Percentiles rank a stretch among this genome's conserved stretches.
These are phyloP conservation scores for Boeremia exigua DNA, from an alignment of 2,329 filamentous ascomycete genomes.

Conservation along the genomic window DNA sequence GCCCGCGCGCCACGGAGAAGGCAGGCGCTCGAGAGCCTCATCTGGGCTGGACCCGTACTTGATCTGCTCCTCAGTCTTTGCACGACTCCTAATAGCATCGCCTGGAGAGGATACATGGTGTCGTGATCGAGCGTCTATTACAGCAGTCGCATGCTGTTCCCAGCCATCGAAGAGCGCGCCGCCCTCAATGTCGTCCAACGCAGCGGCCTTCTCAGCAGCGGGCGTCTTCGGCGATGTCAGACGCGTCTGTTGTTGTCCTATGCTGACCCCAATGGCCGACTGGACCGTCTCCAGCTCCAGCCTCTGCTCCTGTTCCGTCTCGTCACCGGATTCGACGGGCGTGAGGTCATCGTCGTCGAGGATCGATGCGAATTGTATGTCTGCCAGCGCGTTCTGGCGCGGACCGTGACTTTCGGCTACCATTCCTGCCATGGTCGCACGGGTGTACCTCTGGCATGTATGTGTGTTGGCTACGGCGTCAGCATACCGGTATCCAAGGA, in stretches of 20 bases:
- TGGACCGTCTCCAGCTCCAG: conserved; percentile 50
- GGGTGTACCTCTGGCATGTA: conserved; percentile 6
- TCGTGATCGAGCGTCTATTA: conserved; percentile 5
- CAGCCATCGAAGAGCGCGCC: conserved; percentile 57
- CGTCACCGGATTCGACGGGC: conserved; percentile 52
- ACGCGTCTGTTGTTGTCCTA: conserved; percentile 62
- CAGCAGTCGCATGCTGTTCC: conserved; percentile 28
- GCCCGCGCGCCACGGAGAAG: conserved; percentile 55
- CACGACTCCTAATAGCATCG: conserved; percentile 3
- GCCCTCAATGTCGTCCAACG: conserved; percentile 55
- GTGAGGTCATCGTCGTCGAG: conserved; percentile 48
- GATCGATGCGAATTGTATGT: conserved; percentile 51
- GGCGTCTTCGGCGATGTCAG: conserved; percentile 64
- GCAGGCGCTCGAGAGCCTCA: conserved; percentile 38
- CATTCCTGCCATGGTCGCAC: conserved; percentile 31
- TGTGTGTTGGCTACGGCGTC: conserved; percentile 16
- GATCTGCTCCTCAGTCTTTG: conserved; percentile 3
- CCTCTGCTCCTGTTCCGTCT: conserved; percentile 39
- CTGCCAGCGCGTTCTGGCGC: conserved; percentile 48
- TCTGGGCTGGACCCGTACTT: conserved; percentile 15
- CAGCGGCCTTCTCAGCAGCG: conserved; percentile 64
- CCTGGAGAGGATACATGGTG: background rate
- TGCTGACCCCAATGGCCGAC: conserved; percentile 64
- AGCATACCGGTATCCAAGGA: conserved; percentile 19
- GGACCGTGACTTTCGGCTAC: conserved; percentile 15